Evolutionary conservation across 2,329 filamentous ascomycete genomes (phyloP), one percentile per base, ranked within the genome.

Genomic region (Penicillium sp.): DNA sequence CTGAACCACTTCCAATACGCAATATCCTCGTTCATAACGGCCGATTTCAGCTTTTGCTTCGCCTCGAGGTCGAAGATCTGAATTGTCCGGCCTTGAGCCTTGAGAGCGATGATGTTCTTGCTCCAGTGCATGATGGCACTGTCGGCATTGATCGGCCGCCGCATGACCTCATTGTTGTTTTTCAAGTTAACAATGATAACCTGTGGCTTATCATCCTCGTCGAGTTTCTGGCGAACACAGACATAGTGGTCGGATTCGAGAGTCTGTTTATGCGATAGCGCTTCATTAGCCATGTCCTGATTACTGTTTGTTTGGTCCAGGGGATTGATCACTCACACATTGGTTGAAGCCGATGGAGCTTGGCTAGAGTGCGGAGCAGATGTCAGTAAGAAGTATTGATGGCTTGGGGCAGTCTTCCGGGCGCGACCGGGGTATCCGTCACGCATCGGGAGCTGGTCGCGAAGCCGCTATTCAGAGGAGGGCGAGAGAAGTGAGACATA

Each of bases 91-190:
- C 88, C 88, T 74, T 96, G 90, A 44, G 94, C 92, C 78, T 95
- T 96, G 63, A 99, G 83, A 57, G 95, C 94, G 69, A 99, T 97
- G 72, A 99, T 90, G 74, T 96, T 90, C 72, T 88, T 89, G 65
- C 83, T 87, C 90, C 90, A 96, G 83, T 99, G 94, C 94, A 99
- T 97, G 72, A 99, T 96, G 66, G 95, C 94, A 84, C 92, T 97
- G 78, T 99, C 94, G 69, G 94, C 94, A 81, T 96, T 97, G 80
- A 99, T 99, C 44, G 92, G 90, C 71, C 92, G 85, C 68, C 89
- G 88, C 65, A 90, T 94, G 73, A 96, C 86, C 79, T 94, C 92
- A 84, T 96, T 96, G 78, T 86, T 86, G 77, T 96, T 95, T 77
- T 97, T 96, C 70, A 99, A 87, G 76, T 99, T 90, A 77, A 99